Evolutionary conservation across 2,329 filamentous ascomycete genomes (phyloP).

Genomic region (Botrytis hyacinthi): DNA sequence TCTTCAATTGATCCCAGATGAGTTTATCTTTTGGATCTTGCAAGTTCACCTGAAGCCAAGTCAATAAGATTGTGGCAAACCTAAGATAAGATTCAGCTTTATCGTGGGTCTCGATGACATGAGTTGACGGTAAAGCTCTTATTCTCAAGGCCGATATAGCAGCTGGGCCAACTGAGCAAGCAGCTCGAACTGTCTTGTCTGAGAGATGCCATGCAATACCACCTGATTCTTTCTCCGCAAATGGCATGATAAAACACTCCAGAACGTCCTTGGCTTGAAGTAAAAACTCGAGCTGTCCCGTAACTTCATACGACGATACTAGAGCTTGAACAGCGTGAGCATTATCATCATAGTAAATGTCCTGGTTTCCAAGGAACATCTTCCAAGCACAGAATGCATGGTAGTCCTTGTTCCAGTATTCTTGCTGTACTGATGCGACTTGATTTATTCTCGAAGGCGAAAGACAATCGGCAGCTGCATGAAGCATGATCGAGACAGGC

Average conservation of each 20-base stretch:
- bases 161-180: conserved; percentile 27
- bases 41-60: conserved; percentile 21
- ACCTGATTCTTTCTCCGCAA: conserved; percentile 22
- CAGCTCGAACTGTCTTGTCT: conserved; percentile 24
- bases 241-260: conserved; percentile 24
- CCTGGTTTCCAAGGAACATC: conserved; percentile 30
- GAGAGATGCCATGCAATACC: conserved; percentile 30
- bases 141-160: conserved; percentile 27
- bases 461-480: conserved; percentile 26
- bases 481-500: conserved; percentile 30
- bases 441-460: conserved; percentile 5
- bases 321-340: conserved; percentile 28
- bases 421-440: conserved; percentile 21
- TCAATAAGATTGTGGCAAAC: conserved; percentile 14
- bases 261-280: conserved; percentile 26
- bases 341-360: conserved; percentile 32
- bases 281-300: conserved; percentile 20
- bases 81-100: neutral
- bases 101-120: neutral
- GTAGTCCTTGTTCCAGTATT: conserved; percentile 28
- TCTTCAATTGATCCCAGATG: conserved; percentile 28
- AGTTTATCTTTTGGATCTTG: conserved; percentile 28
- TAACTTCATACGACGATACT: conserved; percentile 25
- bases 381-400: conserved; percentile 31
- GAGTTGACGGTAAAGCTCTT: neutral